Conservation (phyloP, 78 protist species). For the Dictyostelium firmibasis region DNA sequence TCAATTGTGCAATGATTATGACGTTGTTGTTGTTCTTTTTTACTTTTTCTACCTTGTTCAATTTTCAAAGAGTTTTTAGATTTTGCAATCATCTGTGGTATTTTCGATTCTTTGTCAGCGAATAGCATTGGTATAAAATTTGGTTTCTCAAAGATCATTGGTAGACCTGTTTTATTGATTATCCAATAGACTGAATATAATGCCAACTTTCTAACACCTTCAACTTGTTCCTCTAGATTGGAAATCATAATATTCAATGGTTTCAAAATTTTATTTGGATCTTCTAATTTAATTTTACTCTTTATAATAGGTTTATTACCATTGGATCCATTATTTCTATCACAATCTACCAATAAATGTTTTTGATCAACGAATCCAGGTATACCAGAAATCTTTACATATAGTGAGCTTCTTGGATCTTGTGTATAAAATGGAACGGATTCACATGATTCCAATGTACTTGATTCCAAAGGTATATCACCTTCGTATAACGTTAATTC, state of each 20-base stretch:
- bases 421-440: constrained; percentile 27
- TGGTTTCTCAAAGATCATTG: constrained; percentile 63
- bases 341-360: constrained; percentile 32
- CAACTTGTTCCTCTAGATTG: constrained; percentile 39
- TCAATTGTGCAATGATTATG: constrained; percentile 27
- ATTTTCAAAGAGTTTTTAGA: neutral
- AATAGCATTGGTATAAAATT: constrained; percentile 16
- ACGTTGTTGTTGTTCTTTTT: neutral
- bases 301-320: constrained; percentile 10
- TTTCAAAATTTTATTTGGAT: constrained; percentile 15
- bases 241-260: constrained; percentile 52
- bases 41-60: neutral
- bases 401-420: constrained; percentile 41
- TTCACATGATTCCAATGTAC: neutral
- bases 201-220: constrained; percentile 17
- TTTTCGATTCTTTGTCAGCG: constrained; percentile 11
- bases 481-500: neutral
- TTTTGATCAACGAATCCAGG: constrained; percentile 33
- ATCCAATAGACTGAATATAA: constrained; percentile 60
- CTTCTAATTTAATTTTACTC: constrained; percentile 8
- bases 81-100: constrained; percentile 45
- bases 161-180: constrained; percentile 19
- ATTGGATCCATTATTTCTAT: neutral
- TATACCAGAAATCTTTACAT: constrained; percentile 18
- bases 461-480: neutral